phyloP scores from a whole-genome alignment of 495 filamentous ascomycete species.

The Sordaria brevicollis region DNA sequence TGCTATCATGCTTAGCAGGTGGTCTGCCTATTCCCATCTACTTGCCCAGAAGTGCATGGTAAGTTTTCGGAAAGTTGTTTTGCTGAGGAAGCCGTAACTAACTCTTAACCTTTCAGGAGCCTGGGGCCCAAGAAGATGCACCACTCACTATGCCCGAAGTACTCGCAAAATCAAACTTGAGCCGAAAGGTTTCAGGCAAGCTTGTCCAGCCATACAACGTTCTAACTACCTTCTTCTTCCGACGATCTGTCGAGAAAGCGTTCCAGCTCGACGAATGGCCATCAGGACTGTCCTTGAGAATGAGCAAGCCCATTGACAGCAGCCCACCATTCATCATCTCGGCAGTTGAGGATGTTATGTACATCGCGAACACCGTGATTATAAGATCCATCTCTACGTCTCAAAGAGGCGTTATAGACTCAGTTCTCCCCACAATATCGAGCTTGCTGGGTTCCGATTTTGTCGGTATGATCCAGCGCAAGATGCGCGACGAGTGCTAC shows the following conservation, averaged over 20 bases:
- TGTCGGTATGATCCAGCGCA: constrained; percentile 91
- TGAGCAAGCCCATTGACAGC: constrained; percentile 50
- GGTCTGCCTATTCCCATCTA: constrained; percentile 88
- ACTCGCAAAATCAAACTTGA: constrained; percentile 61
- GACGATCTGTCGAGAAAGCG: constrained; percentile 88
- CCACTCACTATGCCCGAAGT: constrained; percentile 55
- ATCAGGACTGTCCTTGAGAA: constrained; percentile 61
- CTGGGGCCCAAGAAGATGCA: constrained; percentile 30
- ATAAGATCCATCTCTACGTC: constrained; percentile 78
- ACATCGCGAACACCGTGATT: constrained; percentile 88
- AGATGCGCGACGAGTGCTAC: constrained; percentile 93
- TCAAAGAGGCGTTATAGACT: constrained; percentile 61
- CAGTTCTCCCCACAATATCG: constrained; percentile 68
- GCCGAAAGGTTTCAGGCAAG: constrained; percentile 61
- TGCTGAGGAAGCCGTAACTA: constrained; percentile 2
- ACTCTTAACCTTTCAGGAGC: constrained; percentile 27
- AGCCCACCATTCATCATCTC: constrained; percentile 89
- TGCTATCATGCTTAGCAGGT: constrained; percentile 81
- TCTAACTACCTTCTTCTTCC: constrained; percentile 92
- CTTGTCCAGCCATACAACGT: constrained; percentile 70
- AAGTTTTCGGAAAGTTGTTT: constrained; percentile 20
- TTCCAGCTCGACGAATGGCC: constrained; percentile 98
- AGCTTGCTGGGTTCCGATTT: constrained; percentile 89
- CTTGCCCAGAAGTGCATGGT: constrained; percentile 74
- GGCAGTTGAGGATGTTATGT: constrained; percentile 98